Evolutionary conservation across 108 stramenopile genomes (phyloP).

Genomic region (Nannochloropsis granulata): DNA sequence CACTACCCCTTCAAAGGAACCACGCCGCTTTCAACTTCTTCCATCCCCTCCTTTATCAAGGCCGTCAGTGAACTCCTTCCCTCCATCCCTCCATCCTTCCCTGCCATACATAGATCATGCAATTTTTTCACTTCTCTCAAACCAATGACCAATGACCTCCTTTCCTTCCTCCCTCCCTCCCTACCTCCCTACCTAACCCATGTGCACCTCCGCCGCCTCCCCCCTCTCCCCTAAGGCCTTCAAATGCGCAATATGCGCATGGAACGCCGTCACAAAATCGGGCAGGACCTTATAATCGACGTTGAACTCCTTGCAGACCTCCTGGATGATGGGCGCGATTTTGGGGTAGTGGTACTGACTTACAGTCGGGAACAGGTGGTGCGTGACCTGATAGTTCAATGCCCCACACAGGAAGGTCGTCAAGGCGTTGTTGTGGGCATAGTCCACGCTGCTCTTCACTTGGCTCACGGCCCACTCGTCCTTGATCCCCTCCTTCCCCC

Average conservation of each 20-base stretch:
- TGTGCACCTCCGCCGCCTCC: not conserved
- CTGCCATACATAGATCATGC: too few relatives aligned
- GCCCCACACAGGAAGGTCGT: constrained; percentile 62
- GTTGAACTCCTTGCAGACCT: constrained; percentile 74
- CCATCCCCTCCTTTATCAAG: too few relatives aligned
- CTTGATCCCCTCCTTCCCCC: constrained; percentile 32
- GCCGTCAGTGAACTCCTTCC: too few relatives aligned
- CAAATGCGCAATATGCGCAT: constrained; percentile 22
- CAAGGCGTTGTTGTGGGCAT: constrained; percentile 50
- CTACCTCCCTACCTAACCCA: not conserved
- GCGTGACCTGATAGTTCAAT: constrained; percentile 70
- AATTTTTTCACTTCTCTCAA: too few relatives aligned
- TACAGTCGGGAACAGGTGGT: constrained; percentile 66
- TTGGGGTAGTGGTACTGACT: constrained; percentile 86
- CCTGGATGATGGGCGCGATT: constrained; percentile 86
- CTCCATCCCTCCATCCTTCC: too few relatives aligned
- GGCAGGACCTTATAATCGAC: constrained; percentile 56
- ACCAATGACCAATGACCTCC: too few relatives aligned
- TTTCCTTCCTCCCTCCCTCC: not conserved
- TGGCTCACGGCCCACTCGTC: constrained; percentile 58
- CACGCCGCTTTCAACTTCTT: too few relatives aligned
- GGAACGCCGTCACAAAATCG: constrained; percentile 13
- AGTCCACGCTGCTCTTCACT: constrained; percentile 60
- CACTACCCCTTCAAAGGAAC: too few relatives aligned
- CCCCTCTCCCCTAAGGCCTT: constrained; percentile 20